Evolutionary conservation across 805 yeast species (phyloP), one percentile per base, ranked within the genome.

Genomic region (Wickerhamomyces subpelliculosus): DNA sequence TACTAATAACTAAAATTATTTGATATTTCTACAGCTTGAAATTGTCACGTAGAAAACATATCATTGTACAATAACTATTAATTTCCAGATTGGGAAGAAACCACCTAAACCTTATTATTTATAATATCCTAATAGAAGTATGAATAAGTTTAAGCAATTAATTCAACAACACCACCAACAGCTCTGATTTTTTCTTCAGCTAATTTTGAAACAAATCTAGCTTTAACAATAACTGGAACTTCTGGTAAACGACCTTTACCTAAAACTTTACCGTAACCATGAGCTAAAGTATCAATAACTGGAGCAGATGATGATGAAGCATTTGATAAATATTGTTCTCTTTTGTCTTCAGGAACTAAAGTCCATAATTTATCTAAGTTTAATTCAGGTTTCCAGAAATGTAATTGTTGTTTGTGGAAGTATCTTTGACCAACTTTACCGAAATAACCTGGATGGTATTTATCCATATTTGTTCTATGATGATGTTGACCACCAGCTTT

Each of bases 371-470:
- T 87, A 80, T 93, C 97, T 69, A 93, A 77, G 90, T 93, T 93
- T 72, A 93, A 75, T 62, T 84, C 85, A 73, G 98, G 98, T 73
- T 75, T 83, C 98, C 98, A 93, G 88, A 80, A 82, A 67, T 85
- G 96, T 77, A 73, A 75, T 65, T 73, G 75, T 76, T 86, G 95
- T 72, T 84, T 80, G 87, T 87, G 96, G 96, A 82, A 90, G 83
- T 84, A 83, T 84, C 98, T 87, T 97, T 90, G 90, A 89, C 99
- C 99, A 70, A 93, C 97, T 80, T 93, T 94, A 85, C 99, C 99
- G 78, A 93, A 93, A 90, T 93, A 93, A 88, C 99, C 99, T 66
- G 98, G 98, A 75, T 93, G 99, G 96, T 85, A 93, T 76, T 90
- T 93, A 74, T 93, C 99, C 78, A 93, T 74, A 81, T 93, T 93